phyloP scores from a whole-genome alignment of 1,139 yeast species.

The Saccharomyces uvarum region DNA sequence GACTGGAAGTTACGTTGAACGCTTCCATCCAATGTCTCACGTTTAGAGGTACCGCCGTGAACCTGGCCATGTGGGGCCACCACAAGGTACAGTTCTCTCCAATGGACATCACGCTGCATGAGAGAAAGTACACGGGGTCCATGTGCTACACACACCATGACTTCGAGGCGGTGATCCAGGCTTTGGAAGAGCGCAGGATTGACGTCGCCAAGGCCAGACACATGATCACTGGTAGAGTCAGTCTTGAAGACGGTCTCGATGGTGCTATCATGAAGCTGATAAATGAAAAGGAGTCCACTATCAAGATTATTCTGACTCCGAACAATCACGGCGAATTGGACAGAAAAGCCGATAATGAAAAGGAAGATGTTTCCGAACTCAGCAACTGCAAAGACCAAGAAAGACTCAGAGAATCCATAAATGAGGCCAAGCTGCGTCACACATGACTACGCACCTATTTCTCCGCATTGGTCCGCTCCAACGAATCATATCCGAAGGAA shows the following conservation, averaged over 20 bases:
- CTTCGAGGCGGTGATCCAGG: conserved; percentile 44
- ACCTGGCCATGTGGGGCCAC: conserved; percentile 56
- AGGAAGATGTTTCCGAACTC: background rate
- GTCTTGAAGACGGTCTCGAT: conserved; percentile 39
- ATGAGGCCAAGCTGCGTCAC: background rate
- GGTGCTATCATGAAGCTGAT: conserved; percentile 42
- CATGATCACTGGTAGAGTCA: conserved; percentile 41
- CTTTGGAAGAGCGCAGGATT: conserved; percentile 38
- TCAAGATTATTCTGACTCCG: conserved; percentile 43
- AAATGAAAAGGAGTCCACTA: conserved; percentile 42
- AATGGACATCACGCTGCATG: conserved; percentile 42
- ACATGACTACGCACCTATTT: background rate
- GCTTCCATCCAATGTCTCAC: conserved; percentile 46
- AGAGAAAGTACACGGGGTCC: conserved; percentile 43
- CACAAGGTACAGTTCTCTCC: conserved; percentile 42
- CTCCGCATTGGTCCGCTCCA: background rate
- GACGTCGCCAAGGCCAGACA: conserved; percentile 35
- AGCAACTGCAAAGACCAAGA: background rate
- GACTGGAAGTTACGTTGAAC: conserved; percentile 47
- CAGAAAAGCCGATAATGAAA: background rate
- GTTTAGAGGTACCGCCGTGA: conserved; percentile 56
- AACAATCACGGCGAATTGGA: conserved; percentile 22
- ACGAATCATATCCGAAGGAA: too few species aligned
- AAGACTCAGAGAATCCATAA: background rate
- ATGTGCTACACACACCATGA: conserved; percentile 44